These are phyloP conservation scores for Epichloe hybrida DNA, from an alignment of 2,329 filamentous ascomycete species.

Conservation along the genomic window DNA sequence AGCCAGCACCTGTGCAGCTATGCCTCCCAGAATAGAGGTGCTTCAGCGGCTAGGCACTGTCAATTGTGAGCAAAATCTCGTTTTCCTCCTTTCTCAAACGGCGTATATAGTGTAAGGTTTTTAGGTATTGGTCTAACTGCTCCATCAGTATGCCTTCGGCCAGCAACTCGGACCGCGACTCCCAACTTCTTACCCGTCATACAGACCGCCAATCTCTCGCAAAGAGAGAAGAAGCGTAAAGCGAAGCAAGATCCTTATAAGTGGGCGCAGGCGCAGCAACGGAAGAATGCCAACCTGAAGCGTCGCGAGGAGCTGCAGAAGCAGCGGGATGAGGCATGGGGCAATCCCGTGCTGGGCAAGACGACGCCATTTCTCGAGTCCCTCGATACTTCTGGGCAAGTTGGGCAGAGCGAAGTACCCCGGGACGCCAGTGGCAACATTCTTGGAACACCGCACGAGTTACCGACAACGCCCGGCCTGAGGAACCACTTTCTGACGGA, in stretches of 20 bases:
- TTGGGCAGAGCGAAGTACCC: constrained; percentile 19
- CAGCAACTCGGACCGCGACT: constrained; percentile 30
- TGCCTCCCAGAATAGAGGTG: constrained; percentile 54
- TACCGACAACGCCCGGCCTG: constrained; percentile 36
- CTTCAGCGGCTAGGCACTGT: constrained; percentile 46
- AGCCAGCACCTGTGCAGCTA: constrained; percentile 22
- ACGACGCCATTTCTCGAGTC: constrained; percentile 74
- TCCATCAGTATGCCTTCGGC: constrained; percentile 47
- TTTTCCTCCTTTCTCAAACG: neutral
- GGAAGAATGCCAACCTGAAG: constrained; percentile 70
- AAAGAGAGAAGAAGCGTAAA: constrained; percentile 49
- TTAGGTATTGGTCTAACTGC: neutral
- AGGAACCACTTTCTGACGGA: constrained; percentile 68
- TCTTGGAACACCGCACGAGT: constrained; percentile 23
- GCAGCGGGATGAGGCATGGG: constrained; percentile 50
- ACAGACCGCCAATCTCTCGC: constrained; percentile 51
- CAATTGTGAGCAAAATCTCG: constrained; percentile 35
- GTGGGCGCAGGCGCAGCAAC: constrained; percentile 66
- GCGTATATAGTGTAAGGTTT: too few relatives aligned
- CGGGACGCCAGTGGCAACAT: constrained; percentile 29
- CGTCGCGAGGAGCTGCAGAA: constrained; percentile 56
- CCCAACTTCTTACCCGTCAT: constrained; percentile 43
- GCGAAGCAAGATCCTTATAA: constrained; percentile 70
- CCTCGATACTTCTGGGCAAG: constrained; percentile 52
- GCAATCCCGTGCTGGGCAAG: constrained; percentile 68